phyloP scores from a whole-genome alignment of 345 rosid species.

The Euphorbia lathyris region DNA sequence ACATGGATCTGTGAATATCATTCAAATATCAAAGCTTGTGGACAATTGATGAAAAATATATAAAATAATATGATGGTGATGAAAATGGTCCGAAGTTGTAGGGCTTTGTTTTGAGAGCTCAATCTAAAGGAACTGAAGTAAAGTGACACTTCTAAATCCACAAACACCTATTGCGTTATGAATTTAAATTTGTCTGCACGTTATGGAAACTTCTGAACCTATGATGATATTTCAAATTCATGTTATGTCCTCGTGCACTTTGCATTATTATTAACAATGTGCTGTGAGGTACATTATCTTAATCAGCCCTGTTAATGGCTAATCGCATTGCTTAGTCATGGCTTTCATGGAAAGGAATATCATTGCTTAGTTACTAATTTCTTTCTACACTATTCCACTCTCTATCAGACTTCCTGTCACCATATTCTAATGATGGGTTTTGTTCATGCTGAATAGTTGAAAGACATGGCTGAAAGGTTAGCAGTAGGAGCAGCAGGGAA shows the following conservation, averaged over 20 bases:
- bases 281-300: no score
- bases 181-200: not conserved
- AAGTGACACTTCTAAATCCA: not conserved
- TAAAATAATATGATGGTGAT: not conserved
- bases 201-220: not conserved
- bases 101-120: not conserved
- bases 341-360: no score
- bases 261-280: not conserved
- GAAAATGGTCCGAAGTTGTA: not conserved
- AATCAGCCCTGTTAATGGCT: no score
- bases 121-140: no score
- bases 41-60: not conserved
- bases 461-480: slow-evolving; percentile 89
- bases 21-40: not conserved
- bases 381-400: no score
- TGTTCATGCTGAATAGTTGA: slow-evolving; percentile 41
- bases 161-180: not conserved
- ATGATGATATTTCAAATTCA: not conserved
- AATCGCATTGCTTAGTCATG: no score
- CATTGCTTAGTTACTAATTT: no score
- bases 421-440: slow-evolving; percentile 27
- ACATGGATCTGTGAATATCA: not conserved
- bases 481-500: slow-evolving; percentile 27
- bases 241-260: not conserved
- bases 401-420: no score